Evolutionary conservation across 2,329 filamentous ascomycete species (phyloP).

Genomic region (Coniella lustricola): DNA sequence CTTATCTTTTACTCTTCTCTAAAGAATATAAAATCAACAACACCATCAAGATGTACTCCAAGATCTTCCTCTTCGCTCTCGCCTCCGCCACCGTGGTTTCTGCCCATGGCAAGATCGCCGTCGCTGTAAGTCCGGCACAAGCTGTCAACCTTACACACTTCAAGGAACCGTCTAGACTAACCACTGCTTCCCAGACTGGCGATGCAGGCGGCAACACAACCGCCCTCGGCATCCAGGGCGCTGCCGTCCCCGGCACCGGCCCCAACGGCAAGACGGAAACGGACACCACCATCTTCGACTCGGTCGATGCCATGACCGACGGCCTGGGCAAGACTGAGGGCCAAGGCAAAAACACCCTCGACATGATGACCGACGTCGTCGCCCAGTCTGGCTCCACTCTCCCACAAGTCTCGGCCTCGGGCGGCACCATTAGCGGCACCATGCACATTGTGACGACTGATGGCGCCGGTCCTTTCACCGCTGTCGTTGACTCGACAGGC

Average conservation of each 20-base stretch:
- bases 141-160: too few relatives aligned
- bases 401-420: conserved; percentile 18
- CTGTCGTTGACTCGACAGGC: conserved; percentile 16
- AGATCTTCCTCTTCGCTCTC: conserved; percentile 13
- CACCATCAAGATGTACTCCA: conserved; percentile 10
- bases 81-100: conserved; percentile 5
- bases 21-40: background rate
- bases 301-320: conserved; percentile 27
- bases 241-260: conserved; percentile 21
- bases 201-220: conserved; percentile 32
- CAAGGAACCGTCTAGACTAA: conserved; percentile 11
- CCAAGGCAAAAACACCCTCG: conserved; percentile 30
- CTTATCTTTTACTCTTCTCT: too few relatives aligned
- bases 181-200: conserved; percentile 17
- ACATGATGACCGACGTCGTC: conserved; percentile 23
- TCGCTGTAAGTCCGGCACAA: conserved; percentile 11
- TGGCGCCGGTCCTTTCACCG: conserved; percentile 19
- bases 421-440: conserved; percentile 18
- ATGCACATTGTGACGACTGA: conserved; percentile 22
- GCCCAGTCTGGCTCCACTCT: conserved; percentile 22
- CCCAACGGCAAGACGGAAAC: conserved; percentile 27
- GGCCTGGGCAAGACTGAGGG: conserved; percentile 33
- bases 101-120: conserved; percentile 17
- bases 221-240: conserved; percentile 28
- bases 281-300: conserved; percentile 37